phyloP scores from a whole-genome alignment of 2,329 filamentous ascomycete species.

The Tolypocladium inflatum region DNA sequence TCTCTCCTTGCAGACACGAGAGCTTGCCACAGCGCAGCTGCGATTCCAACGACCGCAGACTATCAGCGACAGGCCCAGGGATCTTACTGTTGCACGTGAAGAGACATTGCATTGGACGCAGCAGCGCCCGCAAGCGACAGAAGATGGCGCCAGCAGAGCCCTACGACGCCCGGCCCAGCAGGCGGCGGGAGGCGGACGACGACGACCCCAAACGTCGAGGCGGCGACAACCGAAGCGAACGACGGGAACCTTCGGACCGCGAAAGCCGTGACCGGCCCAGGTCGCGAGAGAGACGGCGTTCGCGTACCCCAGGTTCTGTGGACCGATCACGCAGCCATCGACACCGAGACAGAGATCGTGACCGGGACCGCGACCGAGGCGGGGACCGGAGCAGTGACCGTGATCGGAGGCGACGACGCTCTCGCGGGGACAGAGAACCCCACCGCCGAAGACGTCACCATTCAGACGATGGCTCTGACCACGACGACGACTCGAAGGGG shows the following conservation, averaged over 20 bases:
- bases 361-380: constrained; percentile 15
- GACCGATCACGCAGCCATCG: constrained; percentile 6
- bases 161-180: constrained; percentile 5
- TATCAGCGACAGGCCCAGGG: neutral
- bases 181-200: constrained; percentile 3
- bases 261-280: constrained; percentile 15
- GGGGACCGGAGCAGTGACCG: constrained; percentile 6
- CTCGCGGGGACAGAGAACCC: constrained; percentile 20
- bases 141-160: constrained; percentile 17
- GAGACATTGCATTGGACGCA: neutral
- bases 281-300: constrained; percentile 21
- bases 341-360: constrained; percentile 11
- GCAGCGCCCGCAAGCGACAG: neutral
- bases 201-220: constrained; percentile 7
- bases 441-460: constrained; percentile 14
- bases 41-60: constrained; percentile 5
- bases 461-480: constrained; percentile 4
- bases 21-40: neutral
- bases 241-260: constrained; percentile 11
- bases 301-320: constrained; percentile 19
- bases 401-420: constrained; percentile 18
- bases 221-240: constrained; percentile 9
- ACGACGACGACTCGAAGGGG: constrained; percentile 10
- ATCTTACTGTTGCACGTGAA: neutral
- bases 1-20: neutral